Percentiles rank a stretch among this genome's conserved stretches.
These are phyloP conservation scores for Fusarium sp. DNA, from an alignment of 2,329 filamentous ascomycete genomes.

Conservation along the genomic window DNA sequence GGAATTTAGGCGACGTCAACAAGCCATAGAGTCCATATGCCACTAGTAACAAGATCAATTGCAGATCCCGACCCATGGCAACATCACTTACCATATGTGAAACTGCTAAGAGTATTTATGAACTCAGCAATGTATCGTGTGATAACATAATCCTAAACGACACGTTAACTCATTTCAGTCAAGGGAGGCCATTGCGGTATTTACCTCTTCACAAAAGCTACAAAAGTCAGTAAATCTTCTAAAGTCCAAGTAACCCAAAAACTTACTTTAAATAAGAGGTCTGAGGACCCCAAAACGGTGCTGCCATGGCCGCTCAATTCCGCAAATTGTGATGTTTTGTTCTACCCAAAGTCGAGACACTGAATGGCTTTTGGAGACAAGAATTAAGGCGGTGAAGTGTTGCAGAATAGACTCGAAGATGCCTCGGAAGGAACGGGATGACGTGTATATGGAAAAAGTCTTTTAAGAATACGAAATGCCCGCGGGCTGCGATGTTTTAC, in stretches of 20 bases:
- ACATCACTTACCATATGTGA: slow-evolving; percentile 44
- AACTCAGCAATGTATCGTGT: slow-evolving; percentile 55
- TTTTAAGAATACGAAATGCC: neutral
- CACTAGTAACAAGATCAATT: slow-evolving; percentile 39
- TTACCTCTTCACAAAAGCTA: slow-evolving; percentile 46
- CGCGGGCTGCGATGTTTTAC: neutral
- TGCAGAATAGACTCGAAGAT: slow-evolving; percentile 16
- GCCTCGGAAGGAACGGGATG: slow-evolving; percentile 7
- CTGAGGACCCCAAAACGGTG: slow-evolving; percentile 44
- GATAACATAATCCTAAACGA: slow-evolving; percentile 48
- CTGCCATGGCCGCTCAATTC: neutral
- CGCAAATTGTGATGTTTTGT: neutral
- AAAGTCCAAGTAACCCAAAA: accelerated
- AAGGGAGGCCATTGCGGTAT: neutral
- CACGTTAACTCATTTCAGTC: neutral
- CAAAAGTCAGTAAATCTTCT: neutral
- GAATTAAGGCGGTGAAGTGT: slow-evolving; percentile 10
- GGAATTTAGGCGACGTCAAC: slow-evolving; percentile 15
- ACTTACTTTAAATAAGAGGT: slow-evolving; percentile 46
- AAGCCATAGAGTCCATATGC: slow-evolving; percentile 51
- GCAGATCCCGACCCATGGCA: accelerated
- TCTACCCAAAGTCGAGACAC: neutral
- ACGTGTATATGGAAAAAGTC: neutral
- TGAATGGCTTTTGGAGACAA: neutral
- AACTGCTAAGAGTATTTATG: slow-evolving; percentile 54